These are phyloP conservation scores for Mortierella sp. DNA, from an alignment of 371 early-diverging fungal species.

Conservation along the genomic window DNA sequence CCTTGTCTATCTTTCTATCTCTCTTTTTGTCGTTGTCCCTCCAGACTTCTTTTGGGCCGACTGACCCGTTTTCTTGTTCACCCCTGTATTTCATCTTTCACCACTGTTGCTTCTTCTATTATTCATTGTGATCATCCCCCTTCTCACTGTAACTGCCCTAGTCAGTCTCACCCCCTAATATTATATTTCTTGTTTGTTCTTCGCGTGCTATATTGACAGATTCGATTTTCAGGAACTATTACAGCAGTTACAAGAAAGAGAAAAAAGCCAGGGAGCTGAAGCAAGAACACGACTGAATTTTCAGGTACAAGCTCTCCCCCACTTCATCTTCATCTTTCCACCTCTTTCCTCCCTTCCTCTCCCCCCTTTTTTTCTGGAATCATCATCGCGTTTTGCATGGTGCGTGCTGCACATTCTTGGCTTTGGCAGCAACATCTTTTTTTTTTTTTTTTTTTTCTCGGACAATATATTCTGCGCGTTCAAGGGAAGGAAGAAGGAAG, in stretches of 20 bases:
- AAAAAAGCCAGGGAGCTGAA: not conserved
- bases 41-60: not conserved
- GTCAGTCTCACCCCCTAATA: not conserved
- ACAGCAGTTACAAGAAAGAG: too few relatives aligned
- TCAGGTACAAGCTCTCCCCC: not conserved
- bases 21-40: not conserved
- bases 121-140: too few relatives aligned
- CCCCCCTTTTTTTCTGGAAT: constrained; percentile 11
- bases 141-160: not conserved
- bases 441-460: constrained; percentile 8
- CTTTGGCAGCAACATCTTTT: too few relatives aligned
- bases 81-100: not conserved
- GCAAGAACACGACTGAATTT: not conserved
- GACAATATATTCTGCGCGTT: too few relatives aligned
- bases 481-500: too few relatives aligned
- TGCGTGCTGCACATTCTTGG: too few relatives aligned
- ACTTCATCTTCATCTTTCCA: not conserved
- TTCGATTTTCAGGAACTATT: not conserved
- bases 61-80: not conserved
- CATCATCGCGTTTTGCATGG: too few relatives aligned
- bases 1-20: not conserved
- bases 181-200: not conserved
- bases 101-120: too few relatives aligned
- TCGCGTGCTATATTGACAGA: not conserved
- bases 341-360: not conserved